These are phyloP conservation scores for Lodderomyces orthopsilosis DNA, from an alignment of 1,139 yeast species.

Conservation along the genomic window DNA sequence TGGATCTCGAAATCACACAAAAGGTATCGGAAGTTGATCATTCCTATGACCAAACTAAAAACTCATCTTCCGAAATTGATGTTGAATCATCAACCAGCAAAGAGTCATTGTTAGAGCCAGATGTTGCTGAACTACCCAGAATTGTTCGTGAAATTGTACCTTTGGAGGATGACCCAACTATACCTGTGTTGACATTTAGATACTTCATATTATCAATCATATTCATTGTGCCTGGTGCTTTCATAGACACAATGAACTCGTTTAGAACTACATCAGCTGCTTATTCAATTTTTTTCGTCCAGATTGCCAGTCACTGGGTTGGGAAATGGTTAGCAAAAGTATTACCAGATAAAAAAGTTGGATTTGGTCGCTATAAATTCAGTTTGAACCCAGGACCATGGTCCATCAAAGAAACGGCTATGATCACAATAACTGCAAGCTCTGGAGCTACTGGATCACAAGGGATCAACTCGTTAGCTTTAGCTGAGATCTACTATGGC, in stretches of 20 bases:
- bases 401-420: slow-evolving; percentile 45
- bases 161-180: slow-evolving; percentile 33
- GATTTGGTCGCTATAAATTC: slow-evolving; percentile 22
- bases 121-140: slow-evolving; percentile 24
- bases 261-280: slow-evolving; percentile 49
- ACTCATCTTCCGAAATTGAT: neutral
- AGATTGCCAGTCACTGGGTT: slow-evolving; percentile 41
- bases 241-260: slow-evolving; percentile 47
- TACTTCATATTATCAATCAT: slow-evolving; percentile 37
- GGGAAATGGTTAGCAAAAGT: slow-evolving; percentile 40
- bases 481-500: slow-evolving; percentile 40
- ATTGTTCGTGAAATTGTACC: slow-evolving; percentile 36
- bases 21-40: slow-evolving; percentile 1
- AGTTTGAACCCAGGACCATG: slow-evolving; percentile 47
- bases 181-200: slow-evolving; percentile 41
- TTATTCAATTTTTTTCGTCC: slow-evolving; percentile 46
- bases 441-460: slow-evolving; percentile 47
- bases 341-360: slow-evolving; percentile 29
- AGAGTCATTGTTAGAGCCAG: slow-evolving; percentile 13
- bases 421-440: slow-evolving; percentile 45
- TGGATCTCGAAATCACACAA: slow-evolving; percentile 2
- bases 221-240: slow-evolving; percentile 48
- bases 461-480: slow-evolving; percentile 41
- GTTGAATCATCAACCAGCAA: slow-evolving; percentile 1
- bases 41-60: neutral